A percentile compares a stretch with the other conserved stretches of the same genome.
Conservation (phyloP, 1,284 basidiomycete species). For the Volvariella volvacea region DNA sequence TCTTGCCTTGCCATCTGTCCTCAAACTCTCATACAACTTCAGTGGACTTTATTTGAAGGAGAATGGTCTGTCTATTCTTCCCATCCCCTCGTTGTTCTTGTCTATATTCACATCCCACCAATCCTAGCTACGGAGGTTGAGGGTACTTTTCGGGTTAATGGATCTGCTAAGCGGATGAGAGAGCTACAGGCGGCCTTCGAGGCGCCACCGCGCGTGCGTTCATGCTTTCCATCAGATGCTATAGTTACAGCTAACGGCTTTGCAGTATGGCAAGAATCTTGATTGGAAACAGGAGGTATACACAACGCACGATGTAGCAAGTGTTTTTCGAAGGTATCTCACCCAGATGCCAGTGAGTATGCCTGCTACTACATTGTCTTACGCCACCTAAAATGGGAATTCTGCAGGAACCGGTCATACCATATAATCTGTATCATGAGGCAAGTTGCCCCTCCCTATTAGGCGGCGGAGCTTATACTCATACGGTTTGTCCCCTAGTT, state of each 20-base stretch:
- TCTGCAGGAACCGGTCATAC: conserved; percentile 82
- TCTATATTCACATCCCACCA: conserved; percentile 7
- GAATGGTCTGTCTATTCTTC: conserved; percentile 48
- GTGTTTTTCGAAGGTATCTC: conserved; percentile 91
- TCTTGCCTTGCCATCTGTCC: conserved; percentile 9
- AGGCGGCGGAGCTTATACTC: conserved; percentile 10
- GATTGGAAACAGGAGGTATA: conserved; percentile 85
- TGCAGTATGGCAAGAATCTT: conserved; percentile 86
- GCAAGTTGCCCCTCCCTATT: conserved; percentile 39
- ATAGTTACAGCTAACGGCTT: conserved; percentile 7
- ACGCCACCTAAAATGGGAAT: conserved; percentile 3
- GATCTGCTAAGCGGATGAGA: conserved; percentile 91
- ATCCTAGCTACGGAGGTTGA: conserved; percentile 83
- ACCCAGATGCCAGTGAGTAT: conserved; percentile 89
- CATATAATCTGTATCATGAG: conserved; percentile 79
- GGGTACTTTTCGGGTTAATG: conserved; percentile 92
- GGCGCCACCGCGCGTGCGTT: conserved; percentile 74
- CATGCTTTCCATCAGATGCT: conserved; percentile 7
- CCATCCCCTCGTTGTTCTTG: conserved; percentile 6
- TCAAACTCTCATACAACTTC: conserved; percentile 6
- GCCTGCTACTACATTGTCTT: not conserved
- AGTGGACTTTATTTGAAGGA: conserved; percentile 90
- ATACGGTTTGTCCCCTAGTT: conserved; percentile 46
- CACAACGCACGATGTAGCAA: conserved; percentile 94
- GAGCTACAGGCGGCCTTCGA: conserved; percentile 92